Conservation (phyloP, 2,329 filamentous ascomycete genomes). For the Colletotrichum zoysiae region DNA sequence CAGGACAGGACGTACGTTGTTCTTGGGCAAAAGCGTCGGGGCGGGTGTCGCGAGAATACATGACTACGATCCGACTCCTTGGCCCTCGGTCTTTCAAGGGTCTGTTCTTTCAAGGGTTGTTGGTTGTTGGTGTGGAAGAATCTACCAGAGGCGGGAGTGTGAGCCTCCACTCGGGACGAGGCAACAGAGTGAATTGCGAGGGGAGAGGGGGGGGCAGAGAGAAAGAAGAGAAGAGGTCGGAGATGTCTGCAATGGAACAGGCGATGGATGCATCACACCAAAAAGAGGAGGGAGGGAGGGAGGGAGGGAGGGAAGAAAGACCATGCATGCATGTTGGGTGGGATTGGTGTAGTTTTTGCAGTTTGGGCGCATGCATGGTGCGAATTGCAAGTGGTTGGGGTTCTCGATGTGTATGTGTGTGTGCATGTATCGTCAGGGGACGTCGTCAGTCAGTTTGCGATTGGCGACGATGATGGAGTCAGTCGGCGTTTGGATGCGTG, state of each 20-base stretch:
- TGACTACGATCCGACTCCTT: not conserved
- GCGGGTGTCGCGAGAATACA: slow-evolving; percentile 32
- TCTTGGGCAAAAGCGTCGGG: slow-evolving; percentile 30
- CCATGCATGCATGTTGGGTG: slow-evolving; percentile 16
- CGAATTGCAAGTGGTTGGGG: slow-evolving; percentile 38
- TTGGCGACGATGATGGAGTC: slow-evolving; percentile 7
- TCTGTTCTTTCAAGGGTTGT: slow-evolving; percentile 8
- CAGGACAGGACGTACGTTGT: slow-evolving; percentile 28
- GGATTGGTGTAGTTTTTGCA: slow-evolving; percentile 38
- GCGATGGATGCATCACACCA: slow-evolving; percentile 31
- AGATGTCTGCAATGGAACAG: slow-evolving; percentile 26
- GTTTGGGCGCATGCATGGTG: not conserved
- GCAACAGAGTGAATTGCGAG: slow-evolving; percentile 28
- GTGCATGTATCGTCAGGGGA: slow-evolving; percentile 8
- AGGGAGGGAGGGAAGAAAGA: not conserved
- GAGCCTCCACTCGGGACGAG: slow-evolving; percentile 30
- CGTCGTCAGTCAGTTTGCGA: not conserved
- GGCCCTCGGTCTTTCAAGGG: slow-evolving; percentile 9
- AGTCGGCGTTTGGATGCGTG: not conserved
- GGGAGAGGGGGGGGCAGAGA: too few relatives aligned
- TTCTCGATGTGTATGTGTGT: too few relatives aligned
- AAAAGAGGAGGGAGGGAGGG: not conserved
- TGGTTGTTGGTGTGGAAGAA: slow-evolving; percentile 4
- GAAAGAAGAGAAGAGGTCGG: not conserved
- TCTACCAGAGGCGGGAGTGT: slow-evolving; percentile 22